Evolutionary conservation across 176 grass and related monocot genomes (phyloP).

Genomic region (Triticum timopheevii): DNA sequence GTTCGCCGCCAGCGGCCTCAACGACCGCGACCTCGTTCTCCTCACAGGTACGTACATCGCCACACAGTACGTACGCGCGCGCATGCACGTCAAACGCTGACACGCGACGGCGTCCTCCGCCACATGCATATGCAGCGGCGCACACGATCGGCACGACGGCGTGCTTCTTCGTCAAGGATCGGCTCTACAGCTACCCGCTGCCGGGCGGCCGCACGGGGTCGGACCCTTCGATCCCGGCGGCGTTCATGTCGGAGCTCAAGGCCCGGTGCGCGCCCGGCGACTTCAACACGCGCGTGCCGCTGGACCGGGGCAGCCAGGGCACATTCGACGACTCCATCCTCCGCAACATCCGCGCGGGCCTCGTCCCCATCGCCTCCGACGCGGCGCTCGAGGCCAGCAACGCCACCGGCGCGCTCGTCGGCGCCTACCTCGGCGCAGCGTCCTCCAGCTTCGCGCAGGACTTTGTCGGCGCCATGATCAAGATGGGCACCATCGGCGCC

Average conservation of each 20-base stretch:
- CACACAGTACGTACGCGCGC: background rate
- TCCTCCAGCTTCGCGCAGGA: constrained; percentile 42
- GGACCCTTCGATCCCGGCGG: constrained; percentile 64
- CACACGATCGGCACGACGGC: constrained; percentile 91
- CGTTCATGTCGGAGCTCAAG: constrained; percentile 59
- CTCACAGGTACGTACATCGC: constrained; percentile 46
- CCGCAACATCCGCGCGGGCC: constrained; percentile 67
- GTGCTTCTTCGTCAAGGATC: constrained; percentile 79
- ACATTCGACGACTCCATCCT: constrained; percentile 69
- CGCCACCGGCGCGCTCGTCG: constrained; percentile 50
- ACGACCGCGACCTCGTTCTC: constrained; percentile 76
- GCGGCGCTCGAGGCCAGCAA: constrained; percentile 42
- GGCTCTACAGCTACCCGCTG: constrained; percentile 61
- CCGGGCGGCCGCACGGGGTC: constrained; percentile 13
- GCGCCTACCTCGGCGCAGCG: constrained; percentile 48
- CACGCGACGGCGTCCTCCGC: background rate
- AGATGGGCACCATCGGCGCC: constrained; percentile 65
- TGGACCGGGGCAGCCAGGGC: constrained; percentile 72
- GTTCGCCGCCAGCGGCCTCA: constrained; percentile 59
- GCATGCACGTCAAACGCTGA: background rate
- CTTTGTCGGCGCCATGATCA: constrained; percentile 59
- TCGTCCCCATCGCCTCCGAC: constrained; percentile 69
- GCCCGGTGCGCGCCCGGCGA: constrained; percentile 61
- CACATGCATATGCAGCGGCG: constrained; percentile 41
- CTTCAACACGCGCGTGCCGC: constrained; percentile 61